Conservation (phyloP, 2,329 filamentous ascomycete species). For the Curvularia eragrostidis region DNA sequence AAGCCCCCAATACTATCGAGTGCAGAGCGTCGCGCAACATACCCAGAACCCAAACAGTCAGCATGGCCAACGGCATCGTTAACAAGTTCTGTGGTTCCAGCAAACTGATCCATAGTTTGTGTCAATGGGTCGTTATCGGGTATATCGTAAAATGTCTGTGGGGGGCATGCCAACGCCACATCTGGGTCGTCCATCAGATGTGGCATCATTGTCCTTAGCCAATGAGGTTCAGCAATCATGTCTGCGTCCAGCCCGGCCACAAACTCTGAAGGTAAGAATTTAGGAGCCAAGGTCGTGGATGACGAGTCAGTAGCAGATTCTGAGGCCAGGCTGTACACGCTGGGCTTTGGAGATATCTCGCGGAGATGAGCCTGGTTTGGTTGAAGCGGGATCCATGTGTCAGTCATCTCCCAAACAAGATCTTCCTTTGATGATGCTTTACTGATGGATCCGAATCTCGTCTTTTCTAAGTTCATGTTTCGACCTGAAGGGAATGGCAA, state of each 20-base stretch:
- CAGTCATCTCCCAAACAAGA: background rate
- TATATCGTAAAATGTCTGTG: slow-evolving; percentile 65
- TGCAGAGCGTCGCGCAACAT: slow-evolving; percentile 64
- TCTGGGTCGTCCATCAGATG: slow-evolving; percentile 16
- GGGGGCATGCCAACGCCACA: slow-evolving; percentile 17
- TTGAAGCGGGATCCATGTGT: slow-evolving; percentile 51
- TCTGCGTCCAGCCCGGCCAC: slow-evolving; percentile 71
- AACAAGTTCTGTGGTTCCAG: slow-evolving; percentile 59
- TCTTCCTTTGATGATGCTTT: background rate
- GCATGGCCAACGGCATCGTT: slow-evolving; percentile 60
- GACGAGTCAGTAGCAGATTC: background rate
- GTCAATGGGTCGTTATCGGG: slow-evolving; percentile 65
- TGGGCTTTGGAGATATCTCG: background rate
- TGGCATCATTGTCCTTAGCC: slow-evolving; percentile 43
- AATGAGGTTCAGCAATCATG: slow-evolving; percentile 69
- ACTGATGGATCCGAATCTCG: background rate
- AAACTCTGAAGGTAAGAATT: slow-evolving; percentile 55
- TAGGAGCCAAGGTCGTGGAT: background rate
- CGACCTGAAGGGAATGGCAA: background rate
- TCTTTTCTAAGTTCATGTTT: background rate
- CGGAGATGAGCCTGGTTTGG: slow-evolving; percentile 1
- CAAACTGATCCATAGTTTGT: slow-evolving; percentile 66
- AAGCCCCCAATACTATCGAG: slow-evolving; percentile 68
- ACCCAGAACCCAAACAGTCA: slow-evolving; percentile 72
- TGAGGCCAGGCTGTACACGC: background rate